Base-by-base conservation (phyloP, 768 basidiomycete species). In the Leccinellum albellum region DNA sequence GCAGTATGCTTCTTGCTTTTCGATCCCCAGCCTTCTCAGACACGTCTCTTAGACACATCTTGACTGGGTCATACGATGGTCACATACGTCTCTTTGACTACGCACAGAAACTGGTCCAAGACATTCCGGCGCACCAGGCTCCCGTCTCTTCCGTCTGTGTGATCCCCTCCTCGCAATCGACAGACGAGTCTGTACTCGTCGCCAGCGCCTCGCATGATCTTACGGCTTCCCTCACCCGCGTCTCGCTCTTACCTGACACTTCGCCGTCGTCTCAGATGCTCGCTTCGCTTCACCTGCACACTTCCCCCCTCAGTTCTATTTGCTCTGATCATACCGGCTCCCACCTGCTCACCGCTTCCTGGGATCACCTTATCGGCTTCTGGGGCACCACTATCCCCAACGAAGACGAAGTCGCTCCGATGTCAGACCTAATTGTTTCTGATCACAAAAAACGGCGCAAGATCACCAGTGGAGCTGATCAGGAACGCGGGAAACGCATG, bases 321-420 rank as follows among this genome's bases (percentile, higher is more conserved):
- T 65, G 84, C 0, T 70, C 87, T 0, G 82, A 83, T 55, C 33
- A 69, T 8, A 64, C 77, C 9, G 85, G 88, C 2, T 75, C 80
- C 3, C 81, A 86, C 57, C 75, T 98, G 17, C 76, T 98, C 32
- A 94, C 93, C 0, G 81, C 89, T 0, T 89, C 89, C 0, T 95
- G 94, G 93, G 95, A 99, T 65, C 79, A 82, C 9, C 77, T 94
- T 15, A 79, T 98, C 55, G 91, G 93, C 3, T 64, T 94, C 5
- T 98, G 87, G 88, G 84, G 87, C 58, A 85, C 85, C 4, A 64
- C 68, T 1, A 76, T 89, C 32, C 87, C 91, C 0, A 63, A 71
- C 0, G 63, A 73, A 3, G 89, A 94, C 64, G 88, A 95, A 61
- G 78, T 90, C 0, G 65, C 73, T 0, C 51, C 57, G 1, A 31